Percentiles rank a stretch among this genome's conserved stretches.
phyloP scores from a whole-genome alignment of 2,329 filamentous ascomycete species.

The Colletotrichum simmondsii region DNA sequence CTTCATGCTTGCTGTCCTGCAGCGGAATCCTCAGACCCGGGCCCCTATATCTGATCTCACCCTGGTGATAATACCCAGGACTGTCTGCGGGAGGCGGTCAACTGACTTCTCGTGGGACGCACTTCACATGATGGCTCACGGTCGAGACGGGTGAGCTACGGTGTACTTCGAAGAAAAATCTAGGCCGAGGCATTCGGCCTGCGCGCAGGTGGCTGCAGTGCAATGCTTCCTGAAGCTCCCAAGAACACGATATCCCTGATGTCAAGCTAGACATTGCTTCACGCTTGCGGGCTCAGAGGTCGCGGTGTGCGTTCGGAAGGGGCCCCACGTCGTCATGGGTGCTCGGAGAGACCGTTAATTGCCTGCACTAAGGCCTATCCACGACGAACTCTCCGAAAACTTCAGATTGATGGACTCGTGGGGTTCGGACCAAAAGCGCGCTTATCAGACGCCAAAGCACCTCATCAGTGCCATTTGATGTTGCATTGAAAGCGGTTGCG shows the following conservation, averaged over 20 bases:
- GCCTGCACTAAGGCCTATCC: background rate
- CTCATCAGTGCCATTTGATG: background rate
- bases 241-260: background rate
- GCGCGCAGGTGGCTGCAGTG: background rate
- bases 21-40: slow-evolving; percentile 32
- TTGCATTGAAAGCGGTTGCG: slow-evolving; percentile 14
- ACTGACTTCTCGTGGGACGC: background rate
- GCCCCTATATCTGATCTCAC: slow-evolving; percentile 33
- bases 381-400: background rate
- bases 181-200: background rate
- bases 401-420: slow-evolving; percentile 17
- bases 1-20: slow-evolving; percentile 34
- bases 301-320: slow-evolving; percentile 26
- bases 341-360: slow-evolving; percentile 18
- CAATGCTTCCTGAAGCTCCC: background rate
- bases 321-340: slow-evolving; percentile 15
- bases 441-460: background rate
- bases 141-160: background rate
- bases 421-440: background rate
- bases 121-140: background rate
- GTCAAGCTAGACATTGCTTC: background rate
- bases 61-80: slow-evolving; percentile 25
- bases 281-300: background rate
- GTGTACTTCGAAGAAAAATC: background rate
- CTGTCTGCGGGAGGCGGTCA: background rate